A percentile compares a stretch with the other conserved stretches of the same genome.
Conservation (phyloP, 2,329 filamentous ascomycete genomes). For the Botrytis porri region DNA sequence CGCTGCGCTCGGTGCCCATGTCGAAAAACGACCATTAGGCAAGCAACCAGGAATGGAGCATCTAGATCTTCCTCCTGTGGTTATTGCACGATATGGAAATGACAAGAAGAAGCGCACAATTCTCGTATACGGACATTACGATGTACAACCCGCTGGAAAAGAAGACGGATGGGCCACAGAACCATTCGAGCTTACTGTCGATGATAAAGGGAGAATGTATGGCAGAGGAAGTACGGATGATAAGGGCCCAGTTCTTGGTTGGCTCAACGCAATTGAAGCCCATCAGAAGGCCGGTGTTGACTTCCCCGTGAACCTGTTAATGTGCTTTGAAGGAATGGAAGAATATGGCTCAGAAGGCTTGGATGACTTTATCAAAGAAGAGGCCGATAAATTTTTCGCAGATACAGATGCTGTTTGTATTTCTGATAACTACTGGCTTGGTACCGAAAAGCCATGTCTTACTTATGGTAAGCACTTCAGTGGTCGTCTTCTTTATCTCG, state of each 20-base stretch:
- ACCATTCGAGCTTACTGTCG: constrained; percentile 84
- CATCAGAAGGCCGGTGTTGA: constrained; percentile 94
- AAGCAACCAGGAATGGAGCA: constrained; percentile 89
- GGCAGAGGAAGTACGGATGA: constrained; percentile 95
- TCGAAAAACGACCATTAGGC: constrained; percentile 82
- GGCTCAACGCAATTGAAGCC: constrained; percentile 96
- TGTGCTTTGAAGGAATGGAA: constrained; percentile 99
- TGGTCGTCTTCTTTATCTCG: not conserved
- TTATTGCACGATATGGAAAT: constrained; percentile 87
- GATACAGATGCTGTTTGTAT: constrained; percentile 97
- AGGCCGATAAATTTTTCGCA: constrained; percentile 92
- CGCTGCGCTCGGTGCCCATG: constrained; percentile 76
- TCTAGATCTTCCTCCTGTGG: constrained; percentile 86
- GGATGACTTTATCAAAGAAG: constrained; percentile 87
- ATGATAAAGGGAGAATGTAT: constrained; percentile 92
- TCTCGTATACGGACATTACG: constrained; percentile 96
- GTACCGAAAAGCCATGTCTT: constrained; percentile 95
- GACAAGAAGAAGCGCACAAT: constrained; percentile 93
- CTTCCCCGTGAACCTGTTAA: constrained; percentile 94
- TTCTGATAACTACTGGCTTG: constrained; percentile 99
- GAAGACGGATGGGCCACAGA: constrained; percentile 95
- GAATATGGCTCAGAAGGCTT: constrained; percentile 96
- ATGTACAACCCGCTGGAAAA: constrained; percentile 91
- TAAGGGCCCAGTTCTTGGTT: constrained; percentile 95
- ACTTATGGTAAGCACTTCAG: constrained; percentile 62